These are phyloP conservation scores for Conidiobolus incongruus DNA, from an alignment of 371 early-diverging fungal genomes.

Conservation along the genomic window DNA sequence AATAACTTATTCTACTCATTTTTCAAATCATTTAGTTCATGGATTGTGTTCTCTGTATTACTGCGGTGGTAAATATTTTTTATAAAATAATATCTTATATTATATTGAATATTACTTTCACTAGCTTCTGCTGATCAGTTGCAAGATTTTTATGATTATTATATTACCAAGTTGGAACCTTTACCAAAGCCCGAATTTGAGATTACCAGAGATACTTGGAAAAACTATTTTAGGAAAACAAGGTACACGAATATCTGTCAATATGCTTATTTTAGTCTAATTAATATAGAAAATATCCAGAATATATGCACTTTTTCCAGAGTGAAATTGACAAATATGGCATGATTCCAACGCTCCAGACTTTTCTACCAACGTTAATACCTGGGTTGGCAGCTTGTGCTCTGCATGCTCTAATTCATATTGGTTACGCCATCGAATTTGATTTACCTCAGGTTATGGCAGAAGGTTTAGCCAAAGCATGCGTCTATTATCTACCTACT, in stretches of 20 bases:
- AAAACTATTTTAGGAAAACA: background rate
- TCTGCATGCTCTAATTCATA: slow-evolving; percentile 4
- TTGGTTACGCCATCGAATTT: slow-evolving; percentile 5
- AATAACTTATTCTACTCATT: too few relatives aligned
- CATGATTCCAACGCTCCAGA: background rate
- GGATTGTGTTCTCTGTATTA: slow-evolving; percentile 3
- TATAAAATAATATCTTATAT: too few relatives aligned
- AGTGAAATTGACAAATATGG: background rate
- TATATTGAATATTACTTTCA: background rate
- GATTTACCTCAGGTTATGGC: background rate
- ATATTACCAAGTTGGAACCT: background rate
- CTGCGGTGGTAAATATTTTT: slow-evolving; percentile 5
- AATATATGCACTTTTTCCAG: slow-evolving; percentile 3
- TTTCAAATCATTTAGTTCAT: slow-evolving; percentile 5
- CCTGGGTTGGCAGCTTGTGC: slow-evolving; percentile 1
- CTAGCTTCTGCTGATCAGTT: background rate
- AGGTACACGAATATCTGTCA: background rate
- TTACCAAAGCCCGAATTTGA: background rate
- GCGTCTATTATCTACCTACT: background rate
- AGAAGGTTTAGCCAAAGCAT: slow-evolving; percentile 5
- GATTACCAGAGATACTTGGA: slow-evolving; percentile 2
- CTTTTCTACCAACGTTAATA: background rate
- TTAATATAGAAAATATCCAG: slow-evolving; percentile 1
- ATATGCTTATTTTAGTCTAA: background rate
- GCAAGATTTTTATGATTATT: background rate